A percentile compares a stretch with the other conserved stretches of the same genome.
These are phyloP conservation scores for Proliferodiscus dingleyae DNA, from an alignment of 2,329 filamentous ascomycete genomes.

Conservation along the genomic window DNA sequence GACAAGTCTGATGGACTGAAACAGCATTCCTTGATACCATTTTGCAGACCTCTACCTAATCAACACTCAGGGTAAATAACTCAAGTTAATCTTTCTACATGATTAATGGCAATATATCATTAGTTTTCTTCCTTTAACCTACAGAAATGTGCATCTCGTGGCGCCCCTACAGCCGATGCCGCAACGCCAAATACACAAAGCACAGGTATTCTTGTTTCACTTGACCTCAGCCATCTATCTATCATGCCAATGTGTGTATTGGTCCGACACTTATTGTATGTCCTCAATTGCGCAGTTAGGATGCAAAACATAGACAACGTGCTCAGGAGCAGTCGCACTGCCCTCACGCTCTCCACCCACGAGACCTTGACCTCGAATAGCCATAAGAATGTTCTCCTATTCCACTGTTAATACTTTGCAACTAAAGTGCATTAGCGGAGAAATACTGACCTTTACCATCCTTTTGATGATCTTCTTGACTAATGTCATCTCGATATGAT, in stretches of 20 bases:
- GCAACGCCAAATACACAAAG: constrained; percentile 11
- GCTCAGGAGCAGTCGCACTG: constrained; percentile 39
- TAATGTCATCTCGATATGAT: constrained; percentile 68
- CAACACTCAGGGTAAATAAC: too few relatives aligned
- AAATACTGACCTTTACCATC: constrained; percentile 81
- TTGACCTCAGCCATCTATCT: constrained; percentile 8
- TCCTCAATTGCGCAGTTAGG: constrained; percentile 84
- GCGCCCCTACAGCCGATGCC: too few relatives aligned
- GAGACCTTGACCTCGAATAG: constrained; percentile 61
- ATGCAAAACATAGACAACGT: constrained; percentile 80
- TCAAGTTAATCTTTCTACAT: too few relatives aligned
- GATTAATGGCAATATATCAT: too few relatives aligned
- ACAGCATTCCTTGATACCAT: too few relatives aligned
- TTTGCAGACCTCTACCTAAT: too few relatives aligned
- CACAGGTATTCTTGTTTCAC: too few relatives aligned
- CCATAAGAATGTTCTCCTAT: constrained; percentile 83
- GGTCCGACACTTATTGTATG: constrained; percentile 14
- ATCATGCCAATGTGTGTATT: constrained; percentile 1
- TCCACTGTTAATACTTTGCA: constrained; percentile 26
- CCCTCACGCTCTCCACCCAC: constrained; percentile 42
- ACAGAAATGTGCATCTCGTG: too few relatives aligned
- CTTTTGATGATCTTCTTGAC: constrained; percentile 84
- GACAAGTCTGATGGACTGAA: too few relatives aligned
- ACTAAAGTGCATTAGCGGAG: neutral
- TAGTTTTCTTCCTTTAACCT: too few relatives aligned